Evolutionary conservation across 140 eudicot species (phyloP).

Genomic region (Bidens hawaiensis): DNA sequence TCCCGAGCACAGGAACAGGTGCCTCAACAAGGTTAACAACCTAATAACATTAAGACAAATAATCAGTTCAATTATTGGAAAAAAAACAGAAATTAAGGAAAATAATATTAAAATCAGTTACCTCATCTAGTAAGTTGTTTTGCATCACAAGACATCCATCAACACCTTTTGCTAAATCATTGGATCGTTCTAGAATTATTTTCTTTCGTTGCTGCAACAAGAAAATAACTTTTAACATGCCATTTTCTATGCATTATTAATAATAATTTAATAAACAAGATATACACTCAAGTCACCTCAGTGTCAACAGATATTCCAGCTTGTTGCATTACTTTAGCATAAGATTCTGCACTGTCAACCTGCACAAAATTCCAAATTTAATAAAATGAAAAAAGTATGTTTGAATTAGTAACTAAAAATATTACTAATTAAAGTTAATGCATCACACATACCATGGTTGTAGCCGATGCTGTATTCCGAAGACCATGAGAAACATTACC

Average conservation of each 20-base stretch:
- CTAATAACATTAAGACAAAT: conserved; percentile 34
- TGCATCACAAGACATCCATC: conserved; percentile 62
- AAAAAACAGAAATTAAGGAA: background rate
- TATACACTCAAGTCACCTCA: conserved; percentile 56
- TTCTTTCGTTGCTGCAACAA: conserved; percentile 68
- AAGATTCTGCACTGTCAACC: conserved; percentile 87
- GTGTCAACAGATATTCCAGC: conserved; percentile 73
- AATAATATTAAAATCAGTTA: conserved; percentile 17
- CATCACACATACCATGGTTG: conserved; percentile 46
- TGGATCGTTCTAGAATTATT: conserved; percentile 61
- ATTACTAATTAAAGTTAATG: too few relatives aligned
- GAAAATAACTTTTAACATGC: background rate
- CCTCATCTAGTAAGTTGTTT: conserved; percentile 83
- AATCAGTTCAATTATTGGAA: background rate
- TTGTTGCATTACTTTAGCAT: conserved; percentile 49
- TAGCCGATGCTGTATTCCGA: conserved; percentile 80
- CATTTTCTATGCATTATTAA: background rate
- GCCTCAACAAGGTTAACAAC: conserved; percentile 98
- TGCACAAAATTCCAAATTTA: conserved; percentile 16
- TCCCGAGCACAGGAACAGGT: conserved; percentile 94
- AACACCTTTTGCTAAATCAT: conserved; percentile 58
- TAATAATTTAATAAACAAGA: conserved; percentile 10
- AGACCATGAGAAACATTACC: conserved; percentile 91
- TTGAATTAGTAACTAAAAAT: background rate
- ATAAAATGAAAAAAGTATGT: background rate